Evolutionary conservation across 2,329 filamentous ascomycete species (phyloP), one percentile per base, ranked within the genome.

Genomic region (Xylariaceae sp.): DNA sequence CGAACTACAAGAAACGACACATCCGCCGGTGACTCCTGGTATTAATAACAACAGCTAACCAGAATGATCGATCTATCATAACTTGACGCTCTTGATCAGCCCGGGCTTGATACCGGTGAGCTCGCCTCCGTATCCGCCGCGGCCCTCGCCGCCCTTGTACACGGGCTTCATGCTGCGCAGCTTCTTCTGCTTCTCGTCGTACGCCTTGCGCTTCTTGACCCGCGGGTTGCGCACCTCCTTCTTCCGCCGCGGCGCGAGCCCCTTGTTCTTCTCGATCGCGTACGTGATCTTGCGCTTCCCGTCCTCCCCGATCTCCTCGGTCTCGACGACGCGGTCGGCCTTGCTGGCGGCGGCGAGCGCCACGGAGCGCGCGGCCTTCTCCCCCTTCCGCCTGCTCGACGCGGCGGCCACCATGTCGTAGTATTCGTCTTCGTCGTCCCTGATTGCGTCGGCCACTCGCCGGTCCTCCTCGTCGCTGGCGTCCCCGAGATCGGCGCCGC

Each of bases 191-290:
- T 96, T 97, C 74, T 92, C 89, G 71, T 96, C 92, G 74, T 86
- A 99, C 85, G 91, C 92, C 86, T 91, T 91, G 76, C 91, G 87
- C 89, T 97, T 98, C 89, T 98, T 99, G 63, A 98, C 93, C 73
- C 95, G 83, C 37, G 95, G 93, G 77, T 99, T 99, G 61, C 93
- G 82, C 56, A 92, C 89, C 67, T 96, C 93, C 86, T 99, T 98
- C 82, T 89, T 96, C 62, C 93, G 83, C 75, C 89, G 89, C 45
- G 93, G 91, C 56, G 91, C 88, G 61, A 99, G 78, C 29, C 95
- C 95, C 83, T 97, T 97, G 77, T 99, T 99, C 85, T 98, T 97
- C 78, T 93, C 86, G 70, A 99, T 99, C 65, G 88, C 85, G 76
- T 97, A 98, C 18, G 86, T 90, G 72, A 99, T 96, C 74, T 91